Evolutionary conservation across 2,329 filamentous ascomycete species (phyloP), one percentile per base, ranked within the genome.

Genomic region (Calonectria crousiana): DNA sequence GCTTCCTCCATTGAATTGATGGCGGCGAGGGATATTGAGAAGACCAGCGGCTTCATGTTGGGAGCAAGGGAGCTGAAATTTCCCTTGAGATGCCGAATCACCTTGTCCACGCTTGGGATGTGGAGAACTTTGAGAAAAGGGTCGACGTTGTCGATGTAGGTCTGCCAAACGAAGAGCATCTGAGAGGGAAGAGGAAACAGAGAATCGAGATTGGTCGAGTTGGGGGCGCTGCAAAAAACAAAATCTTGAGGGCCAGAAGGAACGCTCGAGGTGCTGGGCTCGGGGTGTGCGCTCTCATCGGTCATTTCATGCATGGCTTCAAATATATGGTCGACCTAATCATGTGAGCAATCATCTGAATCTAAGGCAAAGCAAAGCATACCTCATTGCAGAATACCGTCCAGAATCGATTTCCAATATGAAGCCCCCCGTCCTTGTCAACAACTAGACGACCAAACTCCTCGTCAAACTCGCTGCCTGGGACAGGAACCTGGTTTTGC

Each of bases 81-180:
- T 1, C 76, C 79, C n/a, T 66, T 73, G 1, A 77, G 18, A 20
- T 67, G 62, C 8, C 69, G 74, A n/a, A 83, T 64, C 4, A 74
- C 67, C 0, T 67, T 75, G 6, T 76, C 75, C 16, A 81, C 51
- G 8, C 67, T 78, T 11, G 78, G 78, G 1, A 75, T 34, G 65
- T 83, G 75, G 1, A 84, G 75, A 0, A 84, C 65, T 32, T 84
- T 83, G 69, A 84, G 77, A 65, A 84, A 82, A 0, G 81, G 80
- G 32, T 84, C 81, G 8, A 83, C 79, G 52, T 77, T 82, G 23
- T 82, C 75, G 5, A 81, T 72, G 36, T 79, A 84, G n/a, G 73
- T 70, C 13, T 81, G 75, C 82, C 82, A 83, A 23, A 83, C 76
- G 51, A 81, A 83, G 16, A 76, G 69, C 72, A 82, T 77, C 13